Percentiles rank a stretch among this genome's conserved stretches.
These are phyloP conservation scores for Pisolithus marmoratus DNA, from an alignment of 768 basidiomycete species.

Conservation along the genomic window DNA sequence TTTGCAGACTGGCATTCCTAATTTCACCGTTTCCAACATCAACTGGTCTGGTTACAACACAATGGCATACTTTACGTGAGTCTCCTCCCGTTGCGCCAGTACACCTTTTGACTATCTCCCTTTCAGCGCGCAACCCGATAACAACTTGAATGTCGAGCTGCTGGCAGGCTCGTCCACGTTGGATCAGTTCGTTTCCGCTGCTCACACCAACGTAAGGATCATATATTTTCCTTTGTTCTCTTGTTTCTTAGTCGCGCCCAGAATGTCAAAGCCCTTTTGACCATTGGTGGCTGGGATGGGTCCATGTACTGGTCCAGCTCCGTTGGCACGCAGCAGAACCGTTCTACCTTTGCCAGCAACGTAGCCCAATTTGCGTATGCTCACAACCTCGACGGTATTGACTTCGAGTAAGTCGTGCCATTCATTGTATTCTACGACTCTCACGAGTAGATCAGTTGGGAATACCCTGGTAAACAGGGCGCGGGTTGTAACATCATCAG, in stretches of 20 bases:
- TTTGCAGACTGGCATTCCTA: conserved; percentile 63
- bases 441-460: conserved; percentile 54
- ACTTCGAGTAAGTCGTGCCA: conserved; percentile 51
- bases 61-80: conserved; percentile 59
- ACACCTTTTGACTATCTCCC: neutral
- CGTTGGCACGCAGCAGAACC: conserved; percentile 49
- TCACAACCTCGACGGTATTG: conserved; percentile 57
- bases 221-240: too few relatives aligned
- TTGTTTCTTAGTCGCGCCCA: conserved; percentile 14
- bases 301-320: conserved; percentile 56
- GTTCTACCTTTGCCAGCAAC: conserved; percentile 53
- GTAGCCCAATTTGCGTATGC: conserved; percentile 41
- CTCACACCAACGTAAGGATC: conserved; percentile 19
- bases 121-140: conserved; percentile 20
- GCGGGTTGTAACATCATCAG: conserved; percentile 65
- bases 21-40: conserved; percentile 43
- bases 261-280: conserved; percentile 52
- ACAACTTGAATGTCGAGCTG: conserved; percentile 6
- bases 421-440: neutral
- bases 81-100: neutral
- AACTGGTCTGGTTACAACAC: conserved; percentile 65
- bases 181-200: conserved; percentile 19
- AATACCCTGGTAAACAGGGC: conserved; percentile 70
- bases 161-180: conserved; percentile 4
- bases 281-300: conserved; percentile 66